Conservation (phyloP, 192 early-diverging fungal species). For the Mycoemilia scoparia region DNA sequence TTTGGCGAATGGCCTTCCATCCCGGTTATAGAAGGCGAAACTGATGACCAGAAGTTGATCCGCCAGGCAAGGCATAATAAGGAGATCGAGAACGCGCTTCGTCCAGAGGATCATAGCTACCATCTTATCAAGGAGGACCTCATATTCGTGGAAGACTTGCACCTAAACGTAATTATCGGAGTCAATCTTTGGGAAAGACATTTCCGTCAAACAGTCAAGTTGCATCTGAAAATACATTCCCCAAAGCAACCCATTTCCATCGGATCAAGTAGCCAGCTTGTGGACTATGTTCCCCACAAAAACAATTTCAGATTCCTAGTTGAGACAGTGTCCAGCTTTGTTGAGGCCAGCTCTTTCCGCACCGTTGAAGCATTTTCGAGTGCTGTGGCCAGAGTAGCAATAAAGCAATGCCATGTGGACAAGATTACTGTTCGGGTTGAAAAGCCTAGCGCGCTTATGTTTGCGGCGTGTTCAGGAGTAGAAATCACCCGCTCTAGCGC, state of each 20-base stretch:
- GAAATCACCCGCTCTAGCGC: slow-evolving; percentile 64
- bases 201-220: slow-evolving; percentile 77
- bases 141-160: slow-evolving; percentile 70
- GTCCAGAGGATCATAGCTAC: slow-evolving; percentile 11
- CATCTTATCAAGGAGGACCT: slow-evolving; percentile 40
- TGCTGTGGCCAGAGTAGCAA: slow-evolving; percentile 54
- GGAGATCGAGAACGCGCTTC: slow-evolving; percentile 2
- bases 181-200: slow-evolving; percentile 92
- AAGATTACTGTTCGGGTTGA: slow-evolving; percentile 82
- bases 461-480: slow-evolving; percentile 75
- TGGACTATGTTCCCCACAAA: slow-evolving; percentile 46
- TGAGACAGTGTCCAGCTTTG: slow-evolving; percentile 54
- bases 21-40: neutral
- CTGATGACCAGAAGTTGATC: slow-evolving; percentile 3
- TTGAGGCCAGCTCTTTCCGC: slow-evolving; percentile 75
- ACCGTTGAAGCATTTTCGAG: slow-evolving; percentile 90
- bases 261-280: slow-evolving; percentile 3
- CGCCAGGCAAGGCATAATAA: no score
- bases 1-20: slow-evolving; percentile 13
- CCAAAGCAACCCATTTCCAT: slow-evolving; percentile 7
- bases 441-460: slow-evolving; percentile 86
- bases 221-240: slow-evolving; percentile 36
- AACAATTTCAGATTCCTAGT: slow-evolving; percentile 86
- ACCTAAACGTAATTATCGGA: slow-evolving; percentile 74
- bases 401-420: slow-evolving; percentile 64